phyloP scores from a whole-genome alignment of 257 asterid genomes.

The Solanum pennellii region DNA sequence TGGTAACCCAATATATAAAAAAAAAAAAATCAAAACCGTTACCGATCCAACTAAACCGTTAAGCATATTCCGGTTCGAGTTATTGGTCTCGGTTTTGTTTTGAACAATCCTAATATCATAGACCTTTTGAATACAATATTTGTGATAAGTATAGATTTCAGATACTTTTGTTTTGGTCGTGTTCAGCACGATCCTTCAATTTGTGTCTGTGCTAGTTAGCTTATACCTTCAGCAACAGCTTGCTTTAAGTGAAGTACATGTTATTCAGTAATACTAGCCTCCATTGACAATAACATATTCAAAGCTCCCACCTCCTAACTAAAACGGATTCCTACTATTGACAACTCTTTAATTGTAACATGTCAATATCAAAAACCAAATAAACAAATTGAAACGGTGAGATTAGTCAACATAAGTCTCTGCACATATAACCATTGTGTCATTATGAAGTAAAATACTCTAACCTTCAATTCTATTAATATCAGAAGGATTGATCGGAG shows the following conservation, averaged over 20 bases:
- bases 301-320: not conserved
- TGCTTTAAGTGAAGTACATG: not conserved
- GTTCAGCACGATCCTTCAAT: not conserved
- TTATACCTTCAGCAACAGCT: not conserved
- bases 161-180: not conserved
- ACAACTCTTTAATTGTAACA: not conserved
- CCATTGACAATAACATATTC: not conserved
- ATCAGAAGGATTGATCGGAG: slow-evolving; percentile 96
- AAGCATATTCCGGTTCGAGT: not conserved
- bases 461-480: slow-evolving; percentile 85
- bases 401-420: not conserved
- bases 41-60: not conserved
- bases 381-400: not conserved
- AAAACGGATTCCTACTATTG: not conserved
- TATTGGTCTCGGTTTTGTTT: no score
- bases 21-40: no score
- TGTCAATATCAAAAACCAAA: not conserved
- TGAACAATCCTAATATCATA: not conserved
- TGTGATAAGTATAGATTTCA: not conserved
- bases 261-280: not conserved
- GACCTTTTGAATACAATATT: not conserved
- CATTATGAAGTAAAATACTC: not conserved
- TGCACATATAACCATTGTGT: not conserved
- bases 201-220: not conserved
- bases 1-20: not conserved